Conservation (phyloP, 2,329 filamentous ascomycete genomes). For the Venturia aucupariae region DNA sequence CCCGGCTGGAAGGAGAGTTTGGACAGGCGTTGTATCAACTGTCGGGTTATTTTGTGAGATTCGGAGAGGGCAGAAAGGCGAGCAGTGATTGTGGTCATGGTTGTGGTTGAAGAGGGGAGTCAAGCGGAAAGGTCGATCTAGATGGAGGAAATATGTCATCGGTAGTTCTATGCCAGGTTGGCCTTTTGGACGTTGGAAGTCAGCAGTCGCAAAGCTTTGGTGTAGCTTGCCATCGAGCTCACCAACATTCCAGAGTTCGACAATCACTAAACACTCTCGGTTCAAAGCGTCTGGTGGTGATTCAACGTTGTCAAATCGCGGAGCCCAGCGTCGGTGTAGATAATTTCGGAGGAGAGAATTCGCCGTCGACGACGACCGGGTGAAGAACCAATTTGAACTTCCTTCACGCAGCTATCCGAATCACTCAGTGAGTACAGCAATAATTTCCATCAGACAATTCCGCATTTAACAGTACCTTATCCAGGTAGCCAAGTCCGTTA, state of each 20-base stretch:
- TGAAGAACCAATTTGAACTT: not conserved
- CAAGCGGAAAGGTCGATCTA: not conserved
- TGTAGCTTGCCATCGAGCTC: not conserved
- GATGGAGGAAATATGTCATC: not conserved
- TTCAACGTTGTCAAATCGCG: too few relatives aligned
- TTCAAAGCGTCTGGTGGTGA: too few relatives aligned
- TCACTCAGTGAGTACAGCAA: not conserved
- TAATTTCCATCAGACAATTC: not conserved
- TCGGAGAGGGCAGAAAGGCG: slow-evolving; percentile 45
- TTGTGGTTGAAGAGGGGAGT: not conserved
- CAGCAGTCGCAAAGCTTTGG: not conserved
- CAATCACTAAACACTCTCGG: too few relatives aligned
- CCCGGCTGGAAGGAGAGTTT: slow-evolving; percentile 53
- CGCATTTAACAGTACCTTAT: too few relatives aligned
- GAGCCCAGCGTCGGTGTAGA: not conserved
- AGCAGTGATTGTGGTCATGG: slow-evolving; percentile 28
- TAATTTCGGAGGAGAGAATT: not conserved
- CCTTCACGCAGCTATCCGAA: not conserved
- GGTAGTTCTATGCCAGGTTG: not conserved
- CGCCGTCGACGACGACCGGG: not conserved
- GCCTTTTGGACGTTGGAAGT: not conserved
- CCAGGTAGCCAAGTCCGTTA: not conserved
- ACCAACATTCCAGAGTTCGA: too few relatives aligned
- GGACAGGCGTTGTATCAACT: slow-evolving; percentile 47
- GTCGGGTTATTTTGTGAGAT: slow-evolving; percentile 43